Percentiles rank a stretch among this genome's conserved stretches.
Evolutionary conservation across 148 eudicot genomes (phyloP).

Genomic region (Silene conica): DNA sequence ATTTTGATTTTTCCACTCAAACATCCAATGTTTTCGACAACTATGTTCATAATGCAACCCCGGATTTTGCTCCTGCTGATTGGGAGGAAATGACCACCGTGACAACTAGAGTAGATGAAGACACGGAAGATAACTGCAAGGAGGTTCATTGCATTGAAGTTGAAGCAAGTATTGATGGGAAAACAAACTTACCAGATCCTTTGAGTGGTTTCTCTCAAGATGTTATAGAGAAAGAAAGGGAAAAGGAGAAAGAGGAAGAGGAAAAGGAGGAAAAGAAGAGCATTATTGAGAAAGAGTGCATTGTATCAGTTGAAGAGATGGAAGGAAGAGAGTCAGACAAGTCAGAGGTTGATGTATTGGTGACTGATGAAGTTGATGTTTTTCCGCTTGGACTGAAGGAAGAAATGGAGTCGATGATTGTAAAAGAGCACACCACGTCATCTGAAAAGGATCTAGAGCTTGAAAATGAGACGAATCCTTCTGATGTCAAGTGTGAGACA

Average conservation of each 20-base stretch:
- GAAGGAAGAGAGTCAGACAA: constrained; percentile 2
- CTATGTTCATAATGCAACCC: constrained; percentile 36
- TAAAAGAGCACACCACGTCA: constrained; percentile 2
- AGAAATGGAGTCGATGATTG: constrained; percentile 2
- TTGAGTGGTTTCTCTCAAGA: background rate
- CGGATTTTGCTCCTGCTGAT: constrained; percentile 34
- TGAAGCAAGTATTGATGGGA: constrained; percentile 24
- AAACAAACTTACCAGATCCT: constrained; percentile 20
- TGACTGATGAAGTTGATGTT: background rate
- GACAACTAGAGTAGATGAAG: constrained; percentile 15
- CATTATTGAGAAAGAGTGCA: constrained; percentile 4
- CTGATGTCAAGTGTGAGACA: background rate
- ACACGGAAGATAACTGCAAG: constrained; percentile 54
- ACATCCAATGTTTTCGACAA: constrained; percentile 35
- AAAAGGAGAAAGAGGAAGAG: constrained; percentile 8
- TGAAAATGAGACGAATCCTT: background rate
- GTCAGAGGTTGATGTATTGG: background rate
- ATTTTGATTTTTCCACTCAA: constrained; percentile 23
- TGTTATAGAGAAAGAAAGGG: constrained; percentile 13
- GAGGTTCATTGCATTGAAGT: constrained; percentile 66
- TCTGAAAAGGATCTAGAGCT: constrained; percentile 3
- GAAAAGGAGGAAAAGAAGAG: background rate
- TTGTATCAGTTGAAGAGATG: constrained; percentile 2
- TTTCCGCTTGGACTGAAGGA: constrained; percentile 1
- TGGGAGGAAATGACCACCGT: constrained; percentile 17